Conservation (phyloP, 768 basidiomycete genomes). For the Suillus clintonianus region DNA sequence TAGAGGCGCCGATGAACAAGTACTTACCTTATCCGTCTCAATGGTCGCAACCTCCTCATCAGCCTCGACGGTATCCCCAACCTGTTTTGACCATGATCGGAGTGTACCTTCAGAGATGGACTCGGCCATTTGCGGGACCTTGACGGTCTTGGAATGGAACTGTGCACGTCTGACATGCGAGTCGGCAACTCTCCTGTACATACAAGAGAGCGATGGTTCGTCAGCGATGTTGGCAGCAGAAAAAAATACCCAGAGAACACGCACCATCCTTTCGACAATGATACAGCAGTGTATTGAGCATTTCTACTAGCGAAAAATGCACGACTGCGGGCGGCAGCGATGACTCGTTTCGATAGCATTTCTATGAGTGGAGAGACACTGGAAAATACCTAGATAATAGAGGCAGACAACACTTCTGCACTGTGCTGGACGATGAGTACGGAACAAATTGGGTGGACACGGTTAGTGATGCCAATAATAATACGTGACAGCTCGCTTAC, state of each 20-base stretch:
- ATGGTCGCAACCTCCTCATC: conserved; percentile 98
- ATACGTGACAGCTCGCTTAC: conserved; percentile 1
- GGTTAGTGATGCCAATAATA: neutral
- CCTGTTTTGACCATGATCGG: conserved; percentile 91
- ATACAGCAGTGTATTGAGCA: conserved; percentile 30
- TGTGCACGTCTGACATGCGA: conserved; percentile 54
- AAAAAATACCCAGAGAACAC: conserved; percentile 22
- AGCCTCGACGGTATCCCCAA: conserved; percentile 84
- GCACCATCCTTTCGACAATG: conserved; percentile 51
- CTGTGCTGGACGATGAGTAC: neutral
- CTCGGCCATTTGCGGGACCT: conserved; percentile 99
- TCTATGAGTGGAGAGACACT: neutral
- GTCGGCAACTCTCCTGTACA: conserved; percentile 48
- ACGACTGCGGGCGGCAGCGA: conserved; percentile 65
- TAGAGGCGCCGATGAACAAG: neutral
- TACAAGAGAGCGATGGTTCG: conserved; percentile 1
- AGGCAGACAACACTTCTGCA: neutral
- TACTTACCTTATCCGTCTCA: conserved; percentile 93
- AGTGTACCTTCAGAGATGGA: conserved; percentile 98
- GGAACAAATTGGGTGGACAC: conserved; percentile 2
- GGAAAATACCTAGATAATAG: neutral
- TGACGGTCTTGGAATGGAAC: conserved; percentile 84
- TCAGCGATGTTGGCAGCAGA: conserved; percentile 8
- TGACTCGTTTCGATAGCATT: conserved; percentile 74
- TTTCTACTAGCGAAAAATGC: conserved; percentile 44